phyloP scores from a whole-genome alignment of 2,329 filamentous ascomycete genomes.

The Claviceps capensis region DNA sequence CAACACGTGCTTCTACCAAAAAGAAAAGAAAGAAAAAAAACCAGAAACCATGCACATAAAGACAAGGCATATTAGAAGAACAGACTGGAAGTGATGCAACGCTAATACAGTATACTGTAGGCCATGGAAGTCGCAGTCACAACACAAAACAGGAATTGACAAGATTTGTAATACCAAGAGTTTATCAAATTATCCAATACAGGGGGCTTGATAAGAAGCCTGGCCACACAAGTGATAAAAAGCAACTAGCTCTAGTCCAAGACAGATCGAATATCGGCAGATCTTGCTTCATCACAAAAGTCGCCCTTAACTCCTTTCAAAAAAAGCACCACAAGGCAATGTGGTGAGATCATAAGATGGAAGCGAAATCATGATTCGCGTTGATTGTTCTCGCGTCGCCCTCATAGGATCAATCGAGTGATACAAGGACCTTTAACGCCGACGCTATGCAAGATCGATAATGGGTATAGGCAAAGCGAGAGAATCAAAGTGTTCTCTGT shows the following conservation, averaged over 20 bases:
- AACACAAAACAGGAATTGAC: too few species aligned
- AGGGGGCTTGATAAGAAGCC: background rate
- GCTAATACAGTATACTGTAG: too few species aligned
- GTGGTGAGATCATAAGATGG: background rate
- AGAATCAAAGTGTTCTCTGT: background rate
- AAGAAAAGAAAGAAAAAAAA: too few species aligned
- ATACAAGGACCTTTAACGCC: constrained; percentile 1
- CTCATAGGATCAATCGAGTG: background rate
- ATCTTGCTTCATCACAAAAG: too few species aligned
- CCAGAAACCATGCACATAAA: too few species aligned
- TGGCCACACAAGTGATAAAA: background rate
- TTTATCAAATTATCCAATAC: background rate
- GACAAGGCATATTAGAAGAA: too few species aligned
- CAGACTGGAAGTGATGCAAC: too few species aligned
- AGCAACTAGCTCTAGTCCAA: background rate
- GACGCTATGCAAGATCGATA: constrained; percentile 3
- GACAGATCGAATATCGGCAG: background rate
- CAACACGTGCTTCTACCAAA: too few species aligned
- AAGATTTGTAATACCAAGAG: too few species aligned
- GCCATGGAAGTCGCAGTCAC: too few species aligned
- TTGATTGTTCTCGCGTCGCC: background rate
- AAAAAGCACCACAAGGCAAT: background rate
- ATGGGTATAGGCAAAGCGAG: background rate
- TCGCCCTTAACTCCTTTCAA: background rate
- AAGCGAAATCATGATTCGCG: background rate